Percentiles rank a stretch among this genome's conserved stretches.
Evolutionary conservation across 2,329 filamentous ascomycete species (phyloP).

Genomic region (Microascus cirrosus): DNA sequence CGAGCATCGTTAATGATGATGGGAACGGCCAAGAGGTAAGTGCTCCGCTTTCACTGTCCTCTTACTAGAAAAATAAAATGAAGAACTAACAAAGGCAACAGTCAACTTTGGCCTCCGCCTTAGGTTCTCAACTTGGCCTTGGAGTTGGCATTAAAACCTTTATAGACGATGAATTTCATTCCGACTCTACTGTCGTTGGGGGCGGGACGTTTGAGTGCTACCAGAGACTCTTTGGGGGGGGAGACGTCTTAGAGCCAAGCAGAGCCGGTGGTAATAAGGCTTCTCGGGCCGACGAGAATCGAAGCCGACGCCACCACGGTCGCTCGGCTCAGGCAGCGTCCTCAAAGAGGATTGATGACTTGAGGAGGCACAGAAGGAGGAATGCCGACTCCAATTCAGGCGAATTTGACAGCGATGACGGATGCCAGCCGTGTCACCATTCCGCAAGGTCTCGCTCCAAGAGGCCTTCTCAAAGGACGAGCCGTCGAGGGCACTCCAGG

Average conservation of each 20-base stretch:
- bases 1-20: constrained; percentile 3
- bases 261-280: no score
- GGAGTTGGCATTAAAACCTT: neutral
- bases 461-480: neutral
- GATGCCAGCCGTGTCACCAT: neutral
- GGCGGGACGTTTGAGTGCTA: neutral
- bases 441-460: neutral
- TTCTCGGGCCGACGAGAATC: no score
- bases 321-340: no score
- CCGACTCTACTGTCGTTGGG: neutral
- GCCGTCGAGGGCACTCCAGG: neutral
- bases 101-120: neutral
- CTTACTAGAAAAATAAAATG: neutral
- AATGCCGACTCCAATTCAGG: neutral
- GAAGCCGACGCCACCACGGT: no score
- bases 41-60: neutral
- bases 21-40: constrained; percentile 2
- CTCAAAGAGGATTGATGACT: neutral
- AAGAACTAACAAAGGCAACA: neutral
- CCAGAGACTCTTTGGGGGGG: neutral
- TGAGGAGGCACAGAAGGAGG: neutral
- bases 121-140: neutral
- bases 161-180: neutral
- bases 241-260: neutral
- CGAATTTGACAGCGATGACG: neutral